Base-by-base conservation (phyloP, 345 rosid species). In the Heritiera fomes region DNA sequence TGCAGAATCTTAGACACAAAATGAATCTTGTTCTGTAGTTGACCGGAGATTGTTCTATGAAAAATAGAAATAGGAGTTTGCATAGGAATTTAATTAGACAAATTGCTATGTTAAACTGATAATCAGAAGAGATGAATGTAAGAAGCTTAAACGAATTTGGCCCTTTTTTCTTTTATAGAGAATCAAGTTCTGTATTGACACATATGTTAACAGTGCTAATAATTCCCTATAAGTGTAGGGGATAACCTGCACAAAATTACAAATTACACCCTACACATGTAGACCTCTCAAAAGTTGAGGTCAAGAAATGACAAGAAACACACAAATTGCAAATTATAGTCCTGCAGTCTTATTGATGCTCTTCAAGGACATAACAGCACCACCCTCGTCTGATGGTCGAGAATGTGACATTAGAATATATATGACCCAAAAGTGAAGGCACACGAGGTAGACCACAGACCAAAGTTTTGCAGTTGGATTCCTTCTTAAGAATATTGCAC, bases 371-470 rank as follows among this genome's bases (percentile, higher is more conserved):
- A 91, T 52, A 30, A 88, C 87, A 3, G 97, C 97, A 79, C 96
- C 98, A 1, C 79, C 79, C 81, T 85, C 87, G 43, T 79, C 72
- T 14, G 98, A 81, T 30, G 90, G 82, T 63, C 71, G 76, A 0
- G 95, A 85, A 70, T 88, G 86, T 40, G 94, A 87, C 41, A 79
- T 73, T 40, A 93, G 85, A 73, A 95, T 92, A 83, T 95, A 95
- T 68, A 92, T 17, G 85, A 95, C 98, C 99, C 99, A 95, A 32
- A 93, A 66, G 81, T 95, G 99, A 79, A 95, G 97, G 83, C 92
- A 92, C 32, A 88, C 86, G 2, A 95, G 83, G 84, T 95, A 93
- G 7, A 87, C 79, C 50, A 87, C 1, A 15, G 94, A 86, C 94
- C 97, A 93, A n/a, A 89, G 23, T 81, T 88, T 95, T 8, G 97